Percentiles rank a stretch among this genome's conserved stretches.
phyloP scores from a whole-genome alignment of 257 asterid genomes.

The Anisodus acutangulus region DNA sequence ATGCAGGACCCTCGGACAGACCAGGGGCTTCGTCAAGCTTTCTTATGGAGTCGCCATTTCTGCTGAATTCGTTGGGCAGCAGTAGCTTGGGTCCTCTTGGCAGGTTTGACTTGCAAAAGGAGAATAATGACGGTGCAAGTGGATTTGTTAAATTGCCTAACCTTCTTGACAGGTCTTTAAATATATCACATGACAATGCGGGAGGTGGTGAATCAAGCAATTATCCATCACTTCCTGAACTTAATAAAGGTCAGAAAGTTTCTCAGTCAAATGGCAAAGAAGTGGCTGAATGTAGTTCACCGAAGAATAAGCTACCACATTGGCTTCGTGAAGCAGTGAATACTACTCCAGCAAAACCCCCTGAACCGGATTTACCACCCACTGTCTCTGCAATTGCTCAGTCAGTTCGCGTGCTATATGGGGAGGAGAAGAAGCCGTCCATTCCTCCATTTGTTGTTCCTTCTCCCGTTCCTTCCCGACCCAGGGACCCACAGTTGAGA shows the following conservation, averaged over 20 bases:
- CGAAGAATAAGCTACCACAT: conserved; percentile 73
- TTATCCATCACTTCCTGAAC: conserved; percentile 38
- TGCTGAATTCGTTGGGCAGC: conserved; percentile 63
- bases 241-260: conserved; percentile 37
- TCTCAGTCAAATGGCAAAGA: conserved; percentile 63
- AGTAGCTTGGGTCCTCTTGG: conserved; percentile 59
- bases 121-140: conserved; percentile 40
- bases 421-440: conserved; percentile 56
- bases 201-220: conserved; percentile 50
- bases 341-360: conserved; percentile 48
- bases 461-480: conserved; percentile 75
- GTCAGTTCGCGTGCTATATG: conserved; percentile 82
- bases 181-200: conserved; percentile 37
- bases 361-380: conserved; percentile 63
- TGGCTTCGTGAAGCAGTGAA: conserved; percentile 96
- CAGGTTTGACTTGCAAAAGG: conserved; percentile 33
- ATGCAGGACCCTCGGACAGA: conserved; percentile 51
- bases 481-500: conserved; percentile 67
- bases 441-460: conserved; percentile 85
- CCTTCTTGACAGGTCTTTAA: conserved; percentile 41
- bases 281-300: conserved; percentile 48
- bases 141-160: conserved; percentile 54
- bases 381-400: conserved; percentile 78
- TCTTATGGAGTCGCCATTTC: conserved; percentile 52
- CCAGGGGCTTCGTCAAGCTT: conserved; percentile 49